These are phyloP conservation scores for Fusarium chuoi DNA, from an alignment of 2,329 filamentous ascomycete genomes.

Conservation along the genomic window DNA sequence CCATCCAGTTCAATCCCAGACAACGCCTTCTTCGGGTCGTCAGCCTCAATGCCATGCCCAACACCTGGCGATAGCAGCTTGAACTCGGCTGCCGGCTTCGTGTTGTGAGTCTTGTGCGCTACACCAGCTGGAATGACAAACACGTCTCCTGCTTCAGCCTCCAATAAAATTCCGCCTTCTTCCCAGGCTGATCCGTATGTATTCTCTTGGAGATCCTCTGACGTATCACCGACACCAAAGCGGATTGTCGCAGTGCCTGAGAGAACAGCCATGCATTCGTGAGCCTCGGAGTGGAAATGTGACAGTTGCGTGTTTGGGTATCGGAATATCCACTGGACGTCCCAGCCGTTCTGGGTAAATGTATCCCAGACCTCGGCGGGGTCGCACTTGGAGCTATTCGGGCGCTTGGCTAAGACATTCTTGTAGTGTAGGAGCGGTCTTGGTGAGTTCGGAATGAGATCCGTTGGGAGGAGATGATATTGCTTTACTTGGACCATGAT, in stretches of 20 bases:
- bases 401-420: slow-evolving; percentile 12
- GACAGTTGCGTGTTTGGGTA: slow-evolving; percentile 65
- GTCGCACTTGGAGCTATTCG: slow-evolving; percentile 34
- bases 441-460: slow-evolving; percentile 62
- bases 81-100: slow-evolving; percentile 48
- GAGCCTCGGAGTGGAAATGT: slow-evolving; percentile 66
- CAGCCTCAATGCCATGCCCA: slow-evolving; percentile 50
- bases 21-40: slow-evolving; percentile 51
- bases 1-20: slow-evolving; percentile 48
- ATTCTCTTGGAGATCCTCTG: slow-evolving; percentile 50
- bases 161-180: slow-evolving; percentile 59
- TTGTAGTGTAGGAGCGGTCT: slow-evolving; percentile 64
- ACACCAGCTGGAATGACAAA: slow-evolving; percentile 68
- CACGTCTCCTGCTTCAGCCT: slow-evolving; percentile 63
- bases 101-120: slow-evolving; percentile 63
- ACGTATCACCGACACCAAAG: slow-evolving; percentile 64
- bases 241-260: slow-evolving; percentile 63
- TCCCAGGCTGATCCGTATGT: slow-evolving; percentile 55
- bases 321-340: slow-evolving; percentile 65
- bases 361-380: slow-evolving; percentile 52
- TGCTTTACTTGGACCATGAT: slow-evolving; percentile 44
- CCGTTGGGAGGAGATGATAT: slow-evolving; percentile 56
- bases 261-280: slow-evolving; percentile 68
- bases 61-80: slow-evolving; percentile 57
- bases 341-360: slow-evolving; percentile 62